Evolutionary conservation across 768 basidiomycete genomes (phyloP).

Genomic region (Auriculariales sp.): DNA sequence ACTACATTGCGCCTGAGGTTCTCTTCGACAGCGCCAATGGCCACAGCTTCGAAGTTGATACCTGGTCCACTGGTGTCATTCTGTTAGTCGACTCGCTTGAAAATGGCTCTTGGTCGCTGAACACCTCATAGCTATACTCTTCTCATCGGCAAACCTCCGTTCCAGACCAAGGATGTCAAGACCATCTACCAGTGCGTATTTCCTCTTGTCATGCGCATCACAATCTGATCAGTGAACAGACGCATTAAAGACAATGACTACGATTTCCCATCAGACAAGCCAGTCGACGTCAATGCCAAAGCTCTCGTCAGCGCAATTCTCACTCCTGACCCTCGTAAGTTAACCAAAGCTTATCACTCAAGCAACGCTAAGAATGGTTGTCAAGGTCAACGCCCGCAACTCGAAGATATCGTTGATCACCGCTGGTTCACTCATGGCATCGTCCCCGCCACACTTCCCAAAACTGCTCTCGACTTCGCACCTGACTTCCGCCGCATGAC

Average conservation of each 20-base stretch:
- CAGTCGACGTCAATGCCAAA: conserved; percentile 55
- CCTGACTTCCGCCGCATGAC: conserved; percentile 67
- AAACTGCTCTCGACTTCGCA: conserved; percentile 54
- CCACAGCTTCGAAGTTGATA: conserved; percentile 96
- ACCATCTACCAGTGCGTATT: conserved; percentile 73
- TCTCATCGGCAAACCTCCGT: conserved; percentile 87
- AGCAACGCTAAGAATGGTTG: not conserved
- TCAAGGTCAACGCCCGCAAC: conserved; percentile 53
- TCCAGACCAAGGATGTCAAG: conserved; percentile 97
- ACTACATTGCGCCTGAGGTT: conserved; percentile 97
- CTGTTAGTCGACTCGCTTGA: conserved; percentile 24
- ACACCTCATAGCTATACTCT: conserved; percentile 52
- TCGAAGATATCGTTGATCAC: conserved; percentile 76
- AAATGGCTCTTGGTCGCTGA: not conserved
- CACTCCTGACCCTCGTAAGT: conserved; percentile 54
- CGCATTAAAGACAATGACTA: conserved; percentile 91
- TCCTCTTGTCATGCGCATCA: not conserved
- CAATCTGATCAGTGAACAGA: conserved; percentile 22
- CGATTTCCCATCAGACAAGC: conserved; percentile 70
- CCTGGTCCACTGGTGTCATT: conserved; percentile 96
- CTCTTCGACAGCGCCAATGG: conserved; percentile 91
- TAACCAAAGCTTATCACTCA: not conserved
- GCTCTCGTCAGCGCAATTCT: conserved; percentile 75
- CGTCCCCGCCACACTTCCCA: conserved; percentile 69
- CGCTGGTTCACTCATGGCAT: conserved; percentile 71